A percentile compares a stretch with the other conserved stretches of the same genome.
Evolutionary conservation across 1,284 basidiomycete species (phyloP).

Genomic region (Ceratobasidium sp.): DNA sequence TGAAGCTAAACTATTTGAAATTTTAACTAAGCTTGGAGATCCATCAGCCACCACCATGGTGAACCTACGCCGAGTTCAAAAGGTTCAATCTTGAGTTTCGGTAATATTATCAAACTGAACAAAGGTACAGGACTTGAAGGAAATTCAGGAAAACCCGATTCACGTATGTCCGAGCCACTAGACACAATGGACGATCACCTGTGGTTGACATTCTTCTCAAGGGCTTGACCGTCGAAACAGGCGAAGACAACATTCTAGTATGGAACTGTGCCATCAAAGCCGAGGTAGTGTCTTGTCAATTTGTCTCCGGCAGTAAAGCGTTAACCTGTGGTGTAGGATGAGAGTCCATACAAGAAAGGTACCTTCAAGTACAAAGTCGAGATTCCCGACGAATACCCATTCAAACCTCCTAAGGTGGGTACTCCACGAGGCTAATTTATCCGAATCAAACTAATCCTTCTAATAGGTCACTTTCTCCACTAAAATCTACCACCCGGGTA

Average conservation of each 20-base stretch:
- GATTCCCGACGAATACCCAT: conserved; percentile 82
- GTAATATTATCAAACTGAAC: no score
- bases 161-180: conserved; percentile 54
- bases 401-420: conserved; percentile 84
- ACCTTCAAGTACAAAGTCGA: conserved; percentile 77
- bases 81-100: not conserved
- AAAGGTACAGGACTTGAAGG: conserved; percentile 45
- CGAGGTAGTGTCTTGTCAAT: conserved; percentile 57
- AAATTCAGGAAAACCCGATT: conserved; percentile 66
- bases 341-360: conserved; percentile 85
- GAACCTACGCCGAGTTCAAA: conserved; percentile 28
- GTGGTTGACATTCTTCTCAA: conserved; percentile 45
- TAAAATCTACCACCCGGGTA: conserved; percentile 91
- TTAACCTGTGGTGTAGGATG: conserved; percentile 56
- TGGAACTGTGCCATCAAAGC: conserved; percentile 84
- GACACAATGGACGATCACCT: not conserved
- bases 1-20: conserved; percentile 2
- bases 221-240: conserved; percentile 67
- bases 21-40: no score
- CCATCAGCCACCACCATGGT: conserved; percentile 32
- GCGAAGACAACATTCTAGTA: conserved; percentile 75
- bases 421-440: not conserved
- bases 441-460: not conserved
- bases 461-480: conserved; percentile 82
- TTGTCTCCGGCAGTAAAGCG: not conserved